Base-by-base conservation (phyloP, 805 yeast genomes). In the Spathaspora passalidarum region DNA sequence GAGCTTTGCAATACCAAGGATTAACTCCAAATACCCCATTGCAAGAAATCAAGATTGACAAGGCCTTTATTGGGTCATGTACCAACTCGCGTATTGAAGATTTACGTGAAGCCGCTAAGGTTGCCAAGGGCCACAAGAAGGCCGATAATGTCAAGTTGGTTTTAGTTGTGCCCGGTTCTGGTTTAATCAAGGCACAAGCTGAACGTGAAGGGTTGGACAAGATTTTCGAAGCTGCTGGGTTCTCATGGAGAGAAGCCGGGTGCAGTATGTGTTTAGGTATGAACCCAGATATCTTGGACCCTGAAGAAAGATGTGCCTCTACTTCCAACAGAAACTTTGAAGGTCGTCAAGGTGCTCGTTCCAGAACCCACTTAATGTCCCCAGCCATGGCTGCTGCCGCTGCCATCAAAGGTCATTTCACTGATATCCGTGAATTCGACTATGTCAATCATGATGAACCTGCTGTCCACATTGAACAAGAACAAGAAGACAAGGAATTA, bases 351-450 rank as follows among this genome's bases (percentile, higher is more conserved):
- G 99, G 99, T 73, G 96, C 97, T 43, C 73, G 72, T 49, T 89
- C 97, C 14, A 82, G 99, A 74, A 94, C 99, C 16, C 99, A 94
- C 66, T 79, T 94, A 63, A 89, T 92, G 96, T 88, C 97, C 11
- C 99, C 99, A 34, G 96, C 96, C 18, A 94, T 94, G 99, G 99
- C 99, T 40, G 99, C 99, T 25, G 97, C 98, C 17, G 98, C 99
- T 16, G 97, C 91, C 59, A 84, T 94, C 56, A 79, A 78, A 46
- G 99, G 99, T 55, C 89, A 84, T 61, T 84, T 94, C 59, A 79
- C 87, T 39, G 99, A 94, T 63, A 91, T 91, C 57, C 84, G 99
- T 71, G 85, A 88, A 46, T 88, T 79, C 66, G 72, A 81, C 49
- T 86, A 80, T 68, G 72, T 76, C 51, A 78, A 71, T 38, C 60